These are phyloP conservation scores for Isoetes taiwanensis DNA, from an alignment of 75 land plant genomes.

Conservation along the genomic window DNA sequence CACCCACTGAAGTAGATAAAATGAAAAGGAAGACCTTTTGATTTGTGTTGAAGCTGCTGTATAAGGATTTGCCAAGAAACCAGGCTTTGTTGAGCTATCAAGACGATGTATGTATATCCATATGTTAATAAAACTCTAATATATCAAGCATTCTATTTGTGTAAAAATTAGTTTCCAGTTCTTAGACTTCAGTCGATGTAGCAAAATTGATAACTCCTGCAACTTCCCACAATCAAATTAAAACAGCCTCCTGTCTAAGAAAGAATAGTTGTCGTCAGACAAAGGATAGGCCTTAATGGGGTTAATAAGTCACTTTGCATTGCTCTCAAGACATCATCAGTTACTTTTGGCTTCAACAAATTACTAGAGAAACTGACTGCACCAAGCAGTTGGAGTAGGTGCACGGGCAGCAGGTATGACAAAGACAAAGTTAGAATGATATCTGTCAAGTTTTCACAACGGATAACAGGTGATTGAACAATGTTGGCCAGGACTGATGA, in stretches of 20 bases:
- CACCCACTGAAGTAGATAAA: slow-evolving; percentile 95
- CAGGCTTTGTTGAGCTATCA: slow-evolving; percentile 98
- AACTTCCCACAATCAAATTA: slow-evolving; percentile 99
- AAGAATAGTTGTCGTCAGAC: slow-evolving; percentile 86
- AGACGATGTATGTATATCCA: slow-evolving; percentile 97
- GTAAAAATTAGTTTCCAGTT: slow-evolving; percentile 94
- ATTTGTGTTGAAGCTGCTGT: slow-evolving; percentile 97
- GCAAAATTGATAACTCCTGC: slow-evolving; percentile 73
- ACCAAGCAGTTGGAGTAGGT: slow-evolving; percentile 76
- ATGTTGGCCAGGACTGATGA: slow-evolving; percentile 54
- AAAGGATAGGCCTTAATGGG: slow-evolving; percentile 74
- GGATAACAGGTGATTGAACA: slow-evolving; percentile 54
- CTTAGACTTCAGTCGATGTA: slow-evolving; percentile 70
- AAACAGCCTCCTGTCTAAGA: slow-evolving; percentile 87
- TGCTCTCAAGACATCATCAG: slow-evolving; percentile 23
- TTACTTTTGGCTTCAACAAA: slow-evolving; percentile 23
- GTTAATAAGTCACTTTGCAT: slow-evolving; percentile 36
- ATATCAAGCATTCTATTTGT: slow-evolving; percentile 98
- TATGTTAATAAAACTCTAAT: slow-evolving; percentile 82
- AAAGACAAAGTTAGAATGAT: slow-evolving; percentile 64
- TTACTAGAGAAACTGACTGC: slow-evolving; percentile 41
- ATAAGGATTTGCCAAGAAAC: slow-evolving; percentile 89
- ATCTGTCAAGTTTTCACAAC: slow-evolving; percentile 49
- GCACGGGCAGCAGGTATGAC: slow-evolving; percentile 95
- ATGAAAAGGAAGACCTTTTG: slow-evolving; percentile 92